Conservation (phyloP, 1,284 basidiomycete genomes). For the Coniophora puteana region DNA sequence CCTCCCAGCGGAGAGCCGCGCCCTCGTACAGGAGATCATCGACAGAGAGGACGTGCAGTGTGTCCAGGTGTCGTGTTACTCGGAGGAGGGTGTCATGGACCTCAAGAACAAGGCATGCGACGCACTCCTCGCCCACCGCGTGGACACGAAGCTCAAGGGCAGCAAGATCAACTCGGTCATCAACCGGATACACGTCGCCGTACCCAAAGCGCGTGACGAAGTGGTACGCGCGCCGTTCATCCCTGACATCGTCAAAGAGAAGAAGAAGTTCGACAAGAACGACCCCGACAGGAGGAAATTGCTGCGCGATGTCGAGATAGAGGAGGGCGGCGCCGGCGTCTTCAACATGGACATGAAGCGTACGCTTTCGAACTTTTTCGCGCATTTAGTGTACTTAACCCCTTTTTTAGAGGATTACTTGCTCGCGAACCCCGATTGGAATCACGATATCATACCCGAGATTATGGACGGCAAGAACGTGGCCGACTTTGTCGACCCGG, state of each 20-base stretch:
- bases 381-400: slow-evolving; percentile 11
- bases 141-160: slow-evolving; percentile 91
- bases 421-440: slow-evolving; percentile 92
- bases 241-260: slow-evolving; percentile 73
- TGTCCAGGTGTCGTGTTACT: slow-evolving; percentile 87
- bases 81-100: slow-evolving; percentile 94
- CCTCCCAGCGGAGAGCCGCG: slow-evolving; percentile 68
- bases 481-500: slow-evolving; percentile 99
- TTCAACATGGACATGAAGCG: slow-evolving; percentile 89
- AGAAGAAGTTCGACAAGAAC: slow-evolving; percentile 83
- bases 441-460: slow-evolving; percentile 93
- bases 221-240: slow-evolving; percentile 83
- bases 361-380: slow-evolving; percentile 38
- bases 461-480: slow-evolving; percentile 99
- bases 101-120: slow-evolving; percentile 93
- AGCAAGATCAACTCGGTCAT: slow-evolving; percentile 87
- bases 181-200: slow-evolving; percentile 92
- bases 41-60: slow-evolving; percentile 65
- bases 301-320: slow-evolving; percentile 77
- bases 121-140: slow-evolving; percentile 86
- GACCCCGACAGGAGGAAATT: slow-evolving; percentile 74
- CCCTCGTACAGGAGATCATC: slow-evolving; percentile 84
- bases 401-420: slow-evolving; percentile 77
- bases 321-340: slow-evolving; percentile 85
- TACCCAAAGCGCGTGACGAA: slow-evolving; percentile 85